Evolutionary conservation across 768 basidiomycete genomes (phyloP).

Genomic region (Hypsizygus marmoreus): DNA sequence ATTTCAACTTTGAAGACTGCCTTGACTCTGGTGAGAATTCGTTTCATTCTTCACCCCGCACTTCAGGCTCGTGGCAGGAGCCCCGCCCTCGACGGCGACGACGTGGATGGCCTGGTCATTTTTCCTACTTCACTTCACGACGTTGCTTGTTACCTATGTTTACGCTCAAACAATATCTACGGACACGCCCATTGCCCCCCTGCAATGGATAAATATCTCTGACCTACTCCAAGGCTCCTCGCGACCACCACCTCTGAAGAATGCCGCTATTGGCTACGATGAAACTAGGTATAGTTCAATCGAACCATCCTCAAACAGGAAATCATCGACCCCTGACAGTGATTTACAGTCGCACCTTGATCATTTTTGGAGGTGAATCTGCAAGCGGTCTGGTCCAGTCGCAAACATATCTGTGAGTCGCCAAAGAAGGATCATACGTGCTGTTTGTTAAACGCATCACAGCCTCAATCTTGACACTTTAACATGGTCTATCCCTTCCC

Average conservation of each 20-base stretch:
- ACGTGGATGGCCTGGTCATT: conserved; percentile 33
- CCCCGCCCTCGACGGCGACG: conserved; percentile 15
- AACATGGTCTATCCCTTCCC: conserved; percentile 59
- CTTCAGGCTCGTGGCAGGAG: conserved; percentile 17
- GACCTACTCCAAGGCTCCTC: conserved; percentile 53
- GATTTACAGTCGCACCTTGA: conserved; percentile 49
- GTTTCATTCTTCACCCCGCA: conserved; percentile 8
- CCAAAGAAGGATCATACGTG: conserved; percentile 1
- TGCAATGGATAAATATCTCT: conserved; percentile 79
- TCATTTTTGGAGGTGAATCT: conserved; percentile 80
- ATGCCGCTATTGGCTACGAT: conserved; percentile 69
- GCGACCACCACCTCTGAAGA: conserved; percentile 64
- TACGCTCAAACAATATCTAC: conserved; percentile 54
- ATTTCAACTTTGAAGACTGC: no score
- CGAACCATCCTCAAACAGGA: no score
- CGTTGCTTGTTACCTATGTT: conserved; percentile 26
- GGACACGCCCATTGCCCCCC: conserved; percentile 55
- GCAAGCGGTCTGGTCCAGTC: conserved; percentile 61
- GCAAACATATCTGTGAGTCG: conserved; percentile 66
- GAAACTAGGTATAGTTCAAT: conserved; percentile 39
- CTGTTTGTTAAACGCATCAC: conserved; percentile 9
- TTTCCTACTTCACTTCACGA: conserved; percentile 24
- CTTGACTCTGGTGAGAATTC: conserved; percentile 7
- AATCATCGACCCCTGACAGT: conserved; percentile 14
- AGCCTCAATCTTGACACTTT: conserved; percentile 67